phyloP scores from a whole-genome alignment of 2,329 filamentous ascomycete genomes.

The Nothomitra cinnamomea region DNA sequence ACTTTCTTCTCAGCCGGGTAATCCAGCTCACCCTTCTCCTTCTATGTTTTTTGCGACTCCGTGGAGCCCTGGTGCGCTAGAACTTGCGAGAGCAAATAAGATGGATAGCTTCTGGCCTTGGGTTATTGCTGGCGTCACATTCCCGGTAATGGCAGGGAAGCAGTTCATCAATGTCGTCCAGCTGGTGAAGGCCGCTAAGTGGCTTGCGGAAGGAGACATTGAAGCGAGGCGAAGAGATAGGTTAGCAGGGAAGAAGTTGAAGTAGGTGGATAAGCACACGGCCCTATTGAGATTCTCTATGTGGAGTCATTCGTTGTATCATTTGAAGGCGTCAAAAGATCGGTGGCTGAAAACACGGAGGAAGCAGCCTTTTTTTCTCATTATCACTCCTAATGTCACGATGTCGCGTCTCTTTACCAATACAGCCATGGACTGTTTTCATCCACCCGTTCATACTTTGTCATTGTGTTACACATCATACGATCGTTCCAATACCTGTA shows the following conservation, averaged over 20 bases:
- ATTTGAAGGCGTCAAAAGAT: no score
- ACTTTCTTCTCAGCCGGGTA: conserved; percentile 39
- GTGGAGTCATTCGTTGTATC: not conserved
- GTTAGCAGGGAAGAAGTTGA: not conserved
- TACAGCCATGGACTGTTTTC: no score
- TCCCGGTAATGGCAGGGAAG: conserved; percentile 79
- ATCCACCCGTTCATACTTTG: no score
- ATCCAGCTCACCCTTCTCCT: conserved; percentile 50
- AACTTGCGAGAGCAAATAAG: conserved; percentile 87
- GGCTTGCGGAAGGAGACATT: conserved; percentile 83
- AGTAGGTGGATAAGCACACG: not conserved
- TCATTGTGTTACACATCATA: no score
- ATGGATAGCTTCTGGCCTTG: conserved; percentile 44
- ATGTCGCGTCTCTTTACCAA: no score
- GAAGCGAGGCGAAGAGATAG: conserved; percentile 34
- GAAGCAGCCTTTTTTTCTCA: not conserved
- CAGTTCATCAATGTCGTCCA: conserved; percentile 90
- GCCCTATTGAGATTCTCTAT: not conserved
- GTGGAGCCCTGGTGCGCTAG: conserved; percentile 81
- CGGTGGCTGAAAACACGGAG: not conserved
- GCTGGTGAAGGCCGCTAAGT: conserved; percentile 79
- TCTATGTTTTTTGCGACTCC: conserved; percentile 70
- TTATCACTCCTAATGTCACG: not conserved
- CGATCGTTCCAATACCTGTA: no score
- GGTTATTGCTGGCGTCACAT: conserved; percentile 65